Evolutionary conservation across 169 alveolate species (phyloP).

Genomic region (Cryptosporidium ubiquitum): DNA sequence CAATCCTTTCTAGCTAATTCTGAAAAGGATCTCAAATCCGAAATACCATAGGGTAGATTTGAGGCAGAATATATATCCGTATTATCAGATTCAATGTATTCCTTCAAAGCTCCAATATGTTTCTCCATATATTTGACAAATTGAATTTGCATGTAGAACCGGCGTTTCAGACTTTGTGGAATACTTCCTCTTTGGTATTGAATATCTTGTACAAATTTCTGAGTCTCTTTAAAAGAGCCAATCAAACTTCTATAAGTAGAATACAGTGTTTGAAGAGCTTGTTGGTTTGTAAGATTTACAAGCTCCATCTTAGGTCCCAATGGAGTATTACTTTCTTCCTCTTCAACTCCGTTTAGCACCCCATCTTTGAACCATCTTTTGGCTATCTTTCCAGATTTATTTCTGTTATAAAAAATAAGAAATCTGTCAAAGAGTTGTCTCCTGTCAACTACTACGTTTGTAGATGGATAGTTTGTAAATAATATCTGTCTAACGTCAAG

Average conservation of each 20-base stretch:
- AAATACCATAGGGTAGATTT: slow-evolving; percentile 46
- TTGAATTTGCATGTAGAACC: slow-evolving; percentile 57
- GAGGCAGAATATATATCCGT: slow-evolving; percentile 39
- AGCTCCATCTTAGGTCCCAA: slow-evolving; percentile 19
- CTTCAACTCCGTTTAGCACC: slow-evolving; percentile 15
- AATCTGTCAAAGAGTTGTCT: slow-evolving; percentile 46
- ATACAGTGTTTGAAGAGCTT: slow-evolving; percentile 51
- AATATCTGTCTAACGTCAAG: slow-evolving; percentile 42
- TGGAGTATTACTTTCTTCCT: slow-evolving; percentile 3
- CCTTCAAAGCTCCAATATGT: slow-evolving; percentile 59
- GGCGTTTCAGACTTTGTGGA: slow-evolving; percentile 42
- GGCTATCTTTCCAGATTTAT: background rate
- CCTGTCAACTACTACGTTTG: slow-evolving; percentile 22
- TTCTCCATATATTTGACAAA: slow-evolving; percentile 61
- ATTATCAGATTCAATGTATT: slow-evolving; percentile 28
- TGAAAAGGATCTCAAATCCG: slow-evolving; percentile 19
- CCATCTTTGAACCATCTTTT: slow-evolving; percentile 24
- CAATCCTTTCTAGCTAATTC: slow-evolving; percentile 31
- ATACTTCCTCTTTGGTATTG: slow-evolving; percentile 41
- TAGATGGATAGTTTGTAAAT: slow-evolving; percentile 40
- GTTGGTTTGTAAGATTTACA: slow-evolving; percentile 49
- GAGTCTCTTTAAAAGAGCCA: slow-evolving; percentile 63
- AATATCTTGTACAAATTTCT: slow-evolving; percentile 44
- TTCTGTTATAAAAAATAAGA: slow-evolving; percentile 10
- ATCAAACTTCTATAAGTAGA: slow-evolving; percentile 61